Percentiles rank a stretch among this genome's conserved stretches.
Conservation (phyloP, 78 protist genomes). For the Speleostelium caveatum region DNA sequence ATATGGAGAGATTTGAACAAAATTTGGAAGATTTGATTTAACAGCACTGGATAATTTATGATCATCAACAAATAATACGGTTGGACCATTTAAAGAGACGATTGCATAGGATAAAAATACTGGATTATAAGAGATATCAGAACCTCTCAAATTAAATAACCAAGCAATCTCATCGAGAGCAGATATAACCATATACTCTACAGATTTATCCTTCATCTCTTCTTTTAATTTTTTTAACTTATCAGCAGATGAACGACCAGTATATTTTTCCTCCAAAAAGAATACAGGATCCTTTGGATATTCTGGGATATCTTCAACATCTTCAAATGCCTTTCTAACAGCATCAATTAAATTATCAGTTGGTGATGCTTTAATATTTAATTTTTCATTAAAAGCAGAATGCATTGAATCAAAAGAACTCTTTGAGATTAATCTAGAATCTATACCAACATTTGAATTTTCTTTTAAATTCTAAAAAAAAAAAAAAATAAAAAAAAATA, state of each 20-base stretch:
- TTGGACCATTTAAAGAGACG: background rate
- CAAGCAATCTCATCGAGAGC: slow-evolving; percentile 92
- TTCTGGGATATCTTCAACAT: slow-evolving; percentile 44
- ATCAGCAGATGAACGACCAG: slow-evolving; percentile 11
- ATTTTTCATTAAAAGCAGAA: background rate
- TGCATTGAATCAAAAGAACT: slow-evolving; percentile 12
- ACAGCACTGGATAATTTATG: slow-evolving; percentile 1
- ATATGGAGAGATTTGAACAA: slow-evolving; percentile 21
- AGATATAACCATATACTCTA: slow-evolving; percentile 71
- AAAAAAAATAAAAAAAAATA: background rate
- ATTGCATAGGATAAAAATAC: slow-evolving; percentile 84
- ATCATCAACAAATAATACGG: slow-evolving; percentile 12
- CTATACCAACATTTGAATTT: slow-evolving; percentile 69
- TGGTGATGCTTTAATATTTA: slow-evolving; percentile 7
- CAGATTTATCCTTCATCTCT: background rate
- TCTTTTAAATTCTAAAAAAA: slow-evolving; percentile 24
- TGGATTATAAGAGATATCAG: slow-evolving; percentile 81
- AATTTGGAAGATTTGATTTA: slow-evolving; percentile 1
- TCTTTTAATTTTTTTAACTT: slow-evolving; percentile 33
- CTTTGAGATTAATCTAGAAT: slow-evolving; percentile 63
- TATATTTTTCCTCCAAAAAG: slow-evolving; percentile 23
- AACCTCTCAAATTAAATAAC: slow-evolving; percentile 91
- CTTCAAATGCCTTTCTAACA: slow-evolving; percentile 41
- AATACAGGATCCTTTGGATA: slow-evolving; percentile 49
- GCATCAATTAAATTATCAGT: slow-evolving; percentile 54